Base-by-base conservation (phyloP, 1,139 yeast species). In the Candida frijolesensis region DNA sequence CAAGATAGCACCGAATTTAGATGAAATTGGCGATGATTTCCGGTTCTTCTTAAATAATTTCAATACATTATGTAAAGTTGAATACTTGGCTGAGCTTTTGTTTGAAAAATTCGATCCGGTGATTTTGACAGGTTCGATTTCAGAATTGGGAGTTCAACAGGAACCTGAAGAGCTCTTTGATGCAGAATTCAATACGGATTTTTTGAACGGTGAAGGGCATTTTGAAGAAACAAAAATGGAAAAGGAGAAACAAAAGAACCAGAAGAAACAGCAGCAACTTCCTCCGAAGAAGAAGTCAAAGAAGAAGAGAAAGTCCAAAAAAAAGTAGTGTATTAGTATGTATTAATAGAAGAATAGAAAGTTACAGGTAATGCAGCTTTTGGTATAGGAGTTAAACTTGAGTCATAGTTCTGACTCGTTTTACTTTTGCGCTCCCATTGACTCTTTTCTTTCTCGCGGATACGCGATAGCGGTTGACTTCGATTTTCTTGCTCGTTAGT, bases 11-110 rank as follows among this genome's bases (percentile, higher is more conserved):
- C 38, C 27, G 7, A 48, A 51, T 18, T 50, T 54, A 9, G 19
- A 48, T 14, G 47, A 48, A 27, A 42, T 62, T 15, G 45, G 45
- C 12, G 42, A 53, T 12, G 67, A 68, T 50, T 66, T 68, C 47
- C 46, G 52, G n/a, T 57, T 62, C 40, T 70, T 70, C 53, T 54
- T 69, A 38, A 55, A 51, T 14, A 54, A 68, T 38, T 70, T 70
- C 57, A 69, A 70, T 48, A 59, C 66, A 1, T 54, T 70, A 37
- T 64, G 74, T 54, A 68, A 68, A 49, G 58, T 70, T n/a, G 74
- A 68, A 45, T 57, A 55, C 44, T 55, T 70, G 39, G 72, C 72
- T 1, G 71, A 68, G 48, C 40, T 53, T 4, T 51, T 70, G 38
- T 70, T 68, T 53, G 64, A 60, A 14, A 61, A 56, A 42, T 64